Conservation (phyloP, 164 flowering plant genomes). For the Kalanchoe fedtschenkoi region DNA sequence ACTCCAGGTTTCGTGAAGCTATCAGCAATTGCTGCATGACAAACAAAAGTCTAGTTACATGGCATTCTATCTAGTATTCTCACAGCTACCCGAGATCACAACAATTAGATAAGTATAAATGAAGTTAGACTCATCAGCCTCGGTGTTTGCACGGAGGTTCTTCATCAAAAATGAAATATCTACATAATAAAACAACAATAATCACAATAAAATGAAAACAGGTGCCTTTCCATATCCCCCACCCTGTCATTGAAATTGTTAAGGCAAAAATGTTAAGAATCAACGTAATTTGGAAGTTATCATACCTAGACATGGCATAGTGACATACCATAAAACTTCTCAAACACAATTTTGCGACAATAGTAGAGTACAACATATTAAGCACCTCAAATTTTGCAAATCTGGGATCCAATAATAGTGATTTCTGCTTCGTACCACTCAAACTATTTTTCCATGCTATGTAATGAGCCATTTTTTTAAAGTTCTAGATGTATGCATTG, state of each 20-base stretch:
- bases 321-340: neutral
- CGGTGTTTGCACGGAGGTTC: neutral
- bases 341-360: neutral
- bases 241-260: neutral
- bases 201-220: neutral
- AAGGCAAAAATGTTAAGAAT: neutral
- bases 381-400: too few relatives aligned
- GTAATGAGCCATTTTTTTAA: too few relatives aligned
- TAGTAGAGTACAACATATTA: neutral
- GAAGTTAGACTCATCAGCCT: neutral
- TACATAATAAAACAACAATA: neutral
- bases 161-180: neutral
- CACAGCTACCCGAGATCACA: neutral
- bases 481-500: too few relatives aligned
- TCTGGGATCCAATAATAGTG: too few relatives aligned
- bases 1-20: slow-evolving; percentile 88
- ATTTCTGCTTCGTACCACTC: too few relatives aligned
- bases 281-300: neutral
- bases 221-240: neutral
- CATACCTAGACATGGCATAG: neutral
- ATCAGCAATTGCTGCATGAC: slow-evolving; percentile 69
- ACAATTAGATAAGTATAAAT: neutral
- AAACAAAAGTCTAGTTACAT: slow-evolving; percentile 2
- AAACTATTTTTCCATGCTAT: too few relatives aligned
- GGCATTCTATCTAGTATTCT: neutral